These are phyloP conservation scores for Chalciporus piperatus DNA, from an alignment of 768 basidiomycete species.

Conservation along the genomic window DNA sequence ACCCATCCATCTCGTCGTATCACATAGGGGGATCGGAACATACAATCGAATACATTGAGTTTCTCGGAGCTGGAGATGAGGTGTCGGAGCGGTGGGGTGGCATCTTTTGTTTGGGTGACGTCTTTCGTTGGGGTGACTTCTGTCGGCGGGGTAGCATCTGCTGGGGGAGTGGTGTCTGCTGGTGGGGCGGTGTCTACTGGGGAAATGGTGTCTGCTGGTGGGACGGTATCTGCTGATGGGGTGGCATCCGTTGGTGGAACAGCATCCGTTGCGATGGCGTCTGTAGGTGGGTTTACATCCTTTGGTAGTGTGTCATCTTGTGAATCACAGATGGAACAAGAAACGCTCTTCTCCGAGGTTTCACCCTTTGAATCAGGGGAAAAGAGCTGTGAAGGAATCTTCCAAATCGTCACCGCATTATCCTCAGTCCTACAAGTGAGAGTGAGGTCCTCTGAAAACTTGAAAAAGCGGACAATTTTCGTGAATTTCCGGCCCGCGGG, in stretches of 20 bases:
- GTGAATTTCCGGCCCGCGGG: not conserved
- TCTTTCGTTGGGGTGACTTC: not conserved
- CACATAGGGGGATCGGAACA: constrained; percentile 1
- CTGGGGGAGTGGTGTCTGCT: not conserved
- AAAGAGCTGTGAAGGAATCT: not conserved
- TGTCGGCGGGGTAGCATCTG: not conserved
- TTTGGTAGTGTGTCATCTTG: not conserved
- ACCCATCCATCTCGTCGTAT: constrained; percentile 14
- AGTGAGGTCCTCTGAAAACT: constrained; percentile 2
- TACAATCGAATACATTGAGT: constrained; percentile 1
- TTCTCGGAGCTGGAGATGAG: constrained; percentile 5
- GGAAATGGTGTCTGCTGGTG: not conserved
- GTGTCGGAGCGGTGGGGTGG: not conserved
- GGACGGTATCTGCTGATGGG: too few species aligned
- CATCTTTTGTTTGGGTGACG: not conserved
- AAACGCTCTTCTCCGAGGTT: not conserved
- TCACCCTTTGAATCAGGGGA: not conserved
- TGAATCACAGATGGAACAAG: not conserved
- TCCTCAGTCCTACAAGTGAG: constrained; percentile 3
- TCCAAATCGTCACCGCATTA: constrained; percentile 1
- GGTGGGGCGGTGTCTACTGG: not conserved
- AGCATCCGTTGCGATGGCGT: too few species aligned
- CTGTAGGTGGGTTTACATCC: not conserved
- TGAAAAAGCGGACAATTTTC: not conserved
- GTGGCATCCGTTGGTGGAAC: too few species aligned